These are phyloP conservation scores for Serendipita sp. DNA, from an alignment of 768 basidiomycete species.

Conservation along the genomic window DNA sequence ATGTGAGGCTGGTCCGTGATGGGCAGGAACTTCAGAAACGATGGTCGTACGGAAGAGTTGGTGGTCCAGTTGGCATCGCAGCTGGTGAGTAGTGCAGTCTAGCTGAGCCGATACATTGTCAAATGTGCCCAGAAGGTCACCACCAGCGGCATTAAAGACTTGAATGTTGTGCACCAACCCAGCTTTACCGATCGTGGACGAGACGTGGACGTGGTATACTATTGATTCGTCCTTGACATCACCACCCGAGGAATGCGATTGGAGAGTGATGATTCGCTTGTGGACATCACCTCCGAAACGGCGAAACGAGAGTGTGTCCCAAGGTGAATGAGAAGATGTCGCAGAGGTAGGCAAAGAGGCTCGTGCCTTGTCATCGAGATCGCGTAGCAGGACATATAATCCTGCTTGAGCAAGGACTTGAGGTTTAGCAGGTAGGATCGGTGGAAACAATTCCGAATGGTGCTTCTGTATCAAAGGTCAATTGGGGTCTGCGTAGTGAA, in stretches of 20 bases:
- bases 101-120: not conserved
- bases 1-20: slow-evolving; percentile 37
- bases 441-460: slow-evolving; percentile 64
- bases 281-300: slow-evolving; percentile 66
- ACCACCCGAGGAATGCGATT: slow-evolving; percentile 27
- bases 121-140: slow-evolving; percentile 17
- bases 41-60: slow-evolving; percentile 45
- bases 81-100: slow-evolving; percentile 31
- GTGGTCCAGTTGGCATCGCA: slow-evolving; percentile 28
- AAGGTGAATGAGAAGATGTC: slow-evolving; percentile 33
- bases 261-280: slow-evolving; percentile 45
- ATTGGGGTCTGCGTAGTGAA: not conserved
- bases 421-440: slow-evolving; percentile 38
- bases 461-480: slow-evolving; percentile 45
- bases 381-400: slow-evolving; percentile 55
- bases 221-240: slow-evolving; percentile 13
- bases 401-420: slow-evolving; percentile 66
- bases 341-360: slow-evolving; percentile 14
- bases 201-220: slow-evolving; percentile 24
- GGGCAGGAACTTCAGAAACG: slow-evolving; percentile 38
- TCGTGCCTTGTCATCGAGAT: slow-evolving; percentile 23
- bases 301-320: slow-evolving; percentile 53
- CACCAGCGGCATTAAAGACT: slow-evolving; percentile 13
- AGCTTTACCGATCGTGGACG: slow-evolving; percentile 31
- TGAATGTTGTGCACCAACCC: slow-evolving; percentile 28